phyloP scores from a whole-genome alignment of 352 stramenopile genomes.

The Globisporangium rhizosaccharum region DNA sequence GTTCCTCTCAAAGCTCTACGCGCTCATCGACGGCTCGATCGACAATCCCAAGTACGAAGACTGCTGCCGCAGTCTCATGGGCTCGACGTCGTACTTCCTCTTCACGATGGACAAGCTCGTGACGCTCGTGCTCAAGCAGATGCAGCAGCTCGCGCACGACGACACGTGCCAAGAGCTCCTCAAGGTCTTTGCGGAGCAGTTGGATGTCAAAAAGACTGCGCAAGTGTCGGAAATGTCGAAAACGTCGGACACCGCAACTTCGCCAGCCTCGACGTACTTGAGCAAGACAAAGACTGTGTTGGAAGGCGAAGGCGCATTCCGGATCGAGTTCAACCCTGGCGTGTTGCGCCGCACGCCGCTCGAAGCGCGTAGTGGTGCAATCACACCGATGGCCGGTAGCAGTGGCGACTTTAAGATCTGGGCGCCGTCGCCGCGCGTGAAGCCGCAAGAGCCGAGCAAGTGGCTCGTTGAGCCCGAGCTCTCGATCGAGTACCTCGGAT shows the following conservation, averaged over 20 bases:
- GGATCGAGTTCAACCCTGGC: slow-evolving; percentile 79
- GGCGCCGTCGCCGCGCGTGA: slow-evolving; percentile 74
- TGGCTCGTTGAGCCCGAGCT: slow-evolving; percentile 80
- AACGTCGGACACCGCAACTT: slow-evolving; percentile 25
- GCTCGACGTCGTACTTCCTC: slow-evolving; percentile 86
- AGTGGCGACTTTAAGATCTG: slow-evolving; percentile 67
- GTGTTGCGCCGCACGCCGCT: slow-evolving; percentile 72
- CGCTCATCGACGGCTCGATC: slow-evolving; percentile 80
- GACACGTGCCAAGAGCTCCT: slow-evolving; percentile 77
- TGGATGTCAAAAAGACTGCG: slow-evolving; percentile 18
- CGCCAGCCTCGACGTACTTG: slow-evolving; percentile 36
- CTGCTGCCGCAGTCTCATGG: slow-evolving; percentile 84
- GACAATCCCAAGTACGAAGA: slow-evolving; percentile 89
- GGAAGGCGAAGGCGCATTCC: slow-evolving; percentile 78
- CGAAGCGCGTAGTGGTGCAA: slow-evolving; percentile 24
- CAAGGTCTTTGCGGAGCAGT: slow-evolving; percentile 63
- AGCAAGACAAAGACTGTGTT: slow-evolving; percentile 77
- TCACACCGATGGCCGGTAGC: slow-evolving; percentile 30
- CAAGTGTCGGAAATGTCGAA: slow-evolving; percentile 19
- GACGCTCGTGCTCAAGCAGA: slow-evolving; percentile 81
- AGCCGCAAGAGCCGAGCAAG: slow-evolving; percentile 64
- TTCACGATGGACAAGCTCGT: slow-evolving; percentile 92
- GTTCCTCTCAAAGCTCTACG: slow-evolving; percentile 85
- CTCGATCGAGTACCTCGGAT: slow-evolving; percentile 75
- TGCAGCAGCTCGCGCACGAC: slow-evolving; percentile 81